Evolutionary conservation across 129 eudicot species (phyloP), one percentile per base, ranked within the genome.

Genomic region (Helianthus tuberosus): DNA sequence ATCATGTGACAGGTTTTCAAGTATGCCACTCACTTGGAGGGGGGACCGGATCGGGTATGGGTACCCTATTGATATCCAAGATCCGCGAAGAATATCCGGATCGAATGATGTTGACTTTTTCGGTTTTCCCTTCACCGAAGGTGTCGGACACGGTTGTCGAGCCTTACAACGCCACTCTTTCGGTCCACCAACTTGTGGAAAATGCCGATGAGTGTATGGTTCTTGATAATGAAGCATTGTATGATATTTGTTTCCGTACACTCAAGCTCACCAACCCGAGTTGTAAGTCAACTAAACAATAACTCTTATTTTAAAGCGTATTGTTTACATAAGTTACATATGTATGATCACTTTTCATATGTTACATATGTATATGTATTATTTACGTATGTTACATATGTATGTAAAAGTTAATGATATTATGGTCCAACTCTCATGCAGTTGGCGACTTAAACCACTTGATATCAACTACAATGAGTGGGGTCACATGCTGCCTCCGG

Each of bases 141-240:
- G 96, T 89, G 79, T 89, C 96, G 5, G 96, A 90, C 62, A 90
- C 96, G 5, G 96, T 90, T 69, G 96, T 90, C 3, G 96, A 90
- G 75, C 96, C 96, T 5, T 90, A 90, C 63, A 90, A 90, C 13
- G 96, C 96, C 83, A 90, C 96, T 62, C 91, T 90, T 57, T 90
- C 96, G 2, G 96, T 90, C 25, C 96, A 90, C 81, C 96, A 90
- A 23, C 83, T 90, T 15, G 93, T 90, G 12, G 96, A 90, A 64
- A 90, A 90, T 57, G 96, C 96, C 3, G 94, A 90, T n/a, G 96
- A 90, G 64, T 90, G 96, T 74, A 90, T 89, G 96, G 92, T 87
- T 58, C 96, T 89, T 43, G 96, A 86, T 61, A 86, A 89, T 39
- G 92, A 89, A 71, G 96, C 96, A 9, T 85, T 89, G 73, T 89